phyloP scores from a whole-genome alignment of 108 stramenopile genomes.

The Conticribra weissflogii region DNA sequence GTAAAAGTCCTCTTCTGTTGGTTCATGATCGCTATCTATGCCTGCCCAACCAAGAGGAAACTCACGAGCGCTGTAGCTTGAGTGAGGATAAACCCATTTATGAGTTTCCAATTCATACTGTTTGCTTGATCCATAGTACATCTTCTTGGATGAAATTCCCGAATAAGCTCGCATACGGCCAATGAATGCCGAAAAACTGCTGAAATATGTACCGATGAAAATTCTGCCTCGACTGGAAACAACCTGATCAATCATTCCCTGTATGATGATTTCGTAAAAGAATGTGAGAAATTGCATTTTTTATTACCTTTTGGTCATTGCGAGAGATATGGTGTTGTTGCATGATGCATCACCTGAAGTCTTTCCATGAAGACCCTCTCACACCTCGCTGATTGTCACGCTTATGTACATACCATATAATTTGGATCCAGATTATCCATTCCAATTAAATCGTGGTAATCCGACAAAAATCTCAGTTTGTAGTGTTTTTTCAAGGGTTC shows the following conservation, averaged over 20 bases:
- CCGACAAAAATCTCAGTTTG: conserved; percentile 75
- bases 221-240: conserved; percentile 68
- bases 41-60: conserved; percentile 78
- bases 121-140: conserved; percentile 65
- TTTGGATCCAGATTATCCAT: conserved; percentile 60
- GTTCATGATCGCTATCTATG: conserved; percentile 69
- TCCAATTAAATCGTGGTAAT: conserved; percentile 67
- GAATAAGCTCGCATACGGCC: conserved; percentile 66
- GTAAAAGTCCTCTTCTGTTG: conserved; percentile 60
- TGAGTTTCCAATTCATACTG: conserved; percentile 56
- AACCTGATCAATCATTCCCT: conserved; percentile 95
- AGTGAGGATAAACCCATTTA: conserved; percentile 57
- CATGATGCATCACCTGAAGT: too few species aligned
- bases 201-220: conserved; percentile 88
- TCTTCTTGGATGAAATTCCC: conserved; percentile 59
- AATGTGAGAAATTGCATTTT: too few species aligned
- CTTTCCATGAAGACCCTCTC: too few species aligned
- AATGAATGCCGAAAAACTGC: conserved; percentile 77
- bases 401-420: too few species aligned
- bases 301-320: too few species aligned
- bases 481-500: conserved; percentile 70
- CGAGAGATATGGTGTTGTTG: too few species aligned
- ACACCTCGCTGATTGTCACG: too few species aligned
- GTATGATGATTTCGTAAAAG: too few species aligned
- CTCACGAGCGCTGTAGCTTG: conserved; percentile 67